Base-by-base conservation (phyloP, 805 yeast species). In the Yarrowia bubula region DNA sequence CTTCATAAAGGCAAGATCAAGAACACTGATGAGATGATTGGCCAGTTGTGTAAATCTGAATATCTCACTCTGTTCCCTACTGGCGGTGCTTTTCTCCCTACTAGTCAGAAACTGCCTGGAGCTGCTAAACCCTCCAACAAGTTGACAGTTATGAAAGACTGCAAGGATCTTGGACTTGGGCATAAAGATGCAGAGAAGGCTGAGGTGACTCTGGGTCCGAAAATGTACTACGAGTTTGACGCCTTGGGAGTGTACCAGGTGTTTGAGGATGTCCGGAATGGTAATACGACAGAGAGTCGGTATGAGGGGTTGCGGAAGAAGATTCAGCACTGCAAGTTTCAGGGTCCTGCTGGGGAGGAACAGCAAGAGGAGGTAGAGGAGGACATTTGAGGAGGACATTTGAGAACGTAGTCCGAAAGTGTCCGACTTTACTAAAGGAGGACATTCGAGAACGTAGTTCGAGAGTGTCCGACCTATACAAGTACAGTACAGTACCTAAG, bases 171-270 rank as follows among this genome's bases (percentile, higher is more conserved):
- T 15, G 61, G 61, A n/a, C 39, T 28, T 11, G 61, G 47, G 8
- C 47, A 55, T 1, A 28, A 15, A 3, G 61, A 55, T 15, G 7
- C 47, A 3, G 47, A 41, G 22, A 55, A 55, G 47, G 47, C 47
- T 1, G 61, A 55, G 61, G 13, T 55, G 13, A 32, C 17, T 11
- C 47, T 55, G 15, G 61, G 61, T 3, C 61, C 61, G 8, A 39
- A 41, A 28, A 55, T 55, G 61, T 55, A 55, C 61, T 31, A 41
- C 61, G 61, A 55, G 38, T 55, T 55, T 9, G 8, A n/a, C 33
- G 37, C 61, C 10, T 8, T 28, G 8, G 28, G 31, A 0, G 61
- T 55, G 22, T 8, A 28, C 17, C 13, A 22, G 37, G 60, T 51
- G 35, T 51, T 38, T 10, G 15, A 22, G 22, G 8, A 18, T n/a